Percentiles rank a stretch among this genome's conserved stretches.
These are phyloP conservation scores for Tuber melanosporum DNA, from an alignment of 495 filamentous ascomycete genomes.

Conservation along the genomic window DNA sequence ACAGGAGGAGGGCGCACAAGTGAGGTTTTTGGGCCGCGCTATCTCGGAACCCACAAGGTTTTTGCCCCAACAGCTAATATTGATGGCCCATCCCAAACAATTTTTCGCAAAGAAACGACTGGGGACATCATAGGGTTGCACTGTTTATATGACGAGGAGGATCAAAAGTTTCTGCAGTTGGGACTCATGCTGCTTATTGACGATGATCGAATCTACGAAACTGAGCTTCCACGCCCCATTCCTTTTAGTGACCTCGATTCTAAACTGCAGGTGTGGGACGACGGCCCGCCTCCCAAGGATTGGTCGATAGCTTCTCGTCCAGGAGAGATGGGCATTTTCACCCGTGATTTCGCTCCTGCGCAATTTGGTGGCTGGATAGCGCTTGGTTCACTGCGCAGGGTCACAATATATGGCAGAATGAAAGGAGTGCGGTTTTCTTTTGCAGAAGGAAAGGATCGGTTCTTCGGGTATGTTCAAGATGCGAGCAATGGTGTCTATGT, in stretches of 20 bases:
- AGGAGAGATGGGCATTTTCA: constrained; percentile 29
- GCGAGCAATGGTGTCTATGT: constrained; percentile 19
- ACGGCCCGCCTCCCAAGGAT: constrained; percentile 27
- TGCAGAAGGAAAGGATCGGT: constrained; percentile 16
- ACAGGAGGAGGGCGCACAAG: constrained; percentile 28
- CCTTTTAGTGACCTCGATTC: constrained; percentile 37
- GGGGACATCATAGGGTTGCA: constrained; percentile 36
- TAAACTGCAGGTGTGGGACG: constrained; percentile 34
- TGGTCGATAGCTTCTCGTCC: constrained; percentile 27
- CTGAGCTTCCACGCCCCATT: constrained; percentile 16
- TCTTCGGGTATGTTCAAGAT: constrained; percentile 26
- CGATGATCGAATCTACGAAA: constrained; percentile 14
- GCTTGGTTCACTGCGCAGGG: constrained; percentile 15
- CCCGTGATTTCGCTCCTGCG: constrained; percentile 10
- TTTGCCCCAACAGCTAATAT: constrained; percentile 30
- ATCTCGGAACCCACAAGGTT: constrained; percentile 40
- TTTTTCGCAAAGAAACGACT: constrained; percentile 27
- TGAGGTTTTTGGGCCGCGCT: constrained; percentile 38
- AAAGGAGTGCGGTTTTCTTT: constrained; percentile 37
- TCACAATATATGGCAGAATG: constrained; percentile 37
- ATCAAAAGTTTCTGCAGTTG: constrained; percentile 37
- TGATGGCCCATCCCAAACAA: constrained; percentile 22
- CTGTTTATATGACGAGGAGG: constrained; percentile 41
- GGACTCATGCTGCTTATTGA: constrained; percentile 28
- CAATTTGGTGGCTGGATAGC: constrained; percentile 35